Base-by-base conservation (phyloP, 305 asterid species). In the Fraxinus greggii region DNA sequence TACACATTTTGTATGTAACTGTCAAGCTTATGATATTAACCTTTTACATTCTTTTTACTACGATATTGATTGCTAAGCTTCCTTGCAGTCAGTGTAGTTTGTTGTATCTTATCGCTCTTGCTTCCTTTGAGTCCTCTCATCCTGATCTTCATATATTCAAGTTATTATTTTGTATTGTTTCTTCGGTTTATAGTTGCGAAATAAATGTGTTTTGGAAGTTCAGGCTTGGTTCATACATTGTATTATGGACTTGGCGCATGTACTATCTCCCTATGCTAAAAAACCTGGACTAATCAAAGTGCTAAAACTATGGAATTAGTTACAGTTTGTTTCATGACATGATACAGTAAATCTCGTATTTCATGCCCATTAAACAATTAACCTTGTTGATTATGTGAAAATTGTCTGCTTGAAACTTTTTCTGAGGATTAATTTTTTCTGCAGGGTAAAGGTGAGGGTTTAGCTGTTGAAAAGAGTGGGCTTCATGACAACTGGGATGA, bases 401-500 rank as follows among this genome's bases (percentile, higher is more conserved):
- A 40, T 72, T 73, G 13, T 59, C 26, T 28, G 72, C 63, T 70
- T 81, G 61, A 84, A 42, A 7, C 32, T 51, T 73, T 56, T 12
- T 70, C 76, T 70, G 65, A 63, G 65, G 28, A 72, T 77, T 69
- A 33, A 78, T 51, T 29, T 67, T 77, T 84, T 81, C 33, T 19
- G 73, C 90, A 97, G 99, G 93, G 93, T 75, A 97, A 92, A 90
- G 93, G 90, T 54, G 98, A 93, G 76, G 93, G 91, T 29, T 54
- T 86, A 28, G 90, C 97, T 80, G 87, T 92, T 88, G 98, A 95
- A 84, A 93, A 86, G 86, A 89, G 94, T 87, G 98, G 94, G 70
- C 91, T 91, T 24, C 83, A 95, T 88, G 99, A 97, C 85, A 97
- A 97, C 84, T 97, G 99, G 99, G 99, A 97, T 89, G 99, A 97